These are phyloP conservation scores for Quillaja saponaria DNA, from an alignment of 306 rosid genomes.

Conservation along the genomic window DNA sequence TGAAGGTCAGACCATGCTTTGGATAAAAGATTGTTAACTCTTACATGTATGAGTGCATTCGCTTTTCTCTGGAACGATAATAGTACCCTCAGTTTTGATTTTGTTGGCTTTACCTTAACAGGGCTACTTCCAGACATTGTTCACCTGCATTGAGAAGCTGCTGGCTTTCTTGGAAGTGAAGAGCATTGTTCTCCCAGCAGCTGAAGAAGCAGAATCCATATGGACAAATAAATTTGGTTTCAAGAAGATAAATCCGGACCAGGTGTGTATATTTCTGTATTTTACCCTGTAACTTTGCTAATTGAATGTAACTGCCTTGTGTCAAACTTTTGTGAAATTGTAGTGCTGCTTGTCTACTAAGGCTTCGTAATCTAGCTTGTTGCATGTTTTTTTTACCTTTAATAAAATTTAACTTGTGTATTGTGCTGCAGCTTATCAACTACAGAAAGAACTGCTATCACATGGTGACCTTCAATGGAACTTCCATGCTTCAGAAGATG, in stretches of 20 bases:
- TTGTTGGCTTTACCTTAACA: constrained; percentile 29
- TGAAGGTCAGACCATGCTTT: too few species aligned
- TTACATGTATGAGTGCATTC: too few species aligned
- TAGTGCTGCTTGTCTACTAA: neutral
- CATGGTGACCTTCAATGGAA: constrained; percentile 87
- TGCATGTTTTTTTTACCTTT: constrained; percentile 3
- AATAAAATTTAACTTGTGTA: neutral
- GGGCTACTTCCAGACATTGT: constrained; percentile 94
- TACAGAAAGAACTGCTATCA: constrained; percentile 75
- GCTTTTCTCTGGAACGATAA: neutral
- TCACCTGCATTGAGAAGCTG: constrained; percentile 85
- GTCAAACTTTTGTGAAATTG: constrained; percentile 3
- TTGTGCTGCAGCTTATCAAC: constrained; percentile 62
- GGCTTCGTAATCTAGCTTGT: neutral
- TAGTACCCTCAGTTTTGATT: neutral
- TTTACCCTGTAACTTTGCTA: neutral
- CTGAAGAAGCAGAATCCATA: constrained; percentile 88
- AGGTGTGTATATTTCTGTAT: constrained; percentile 49
- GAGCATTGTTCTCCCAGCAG: constrained; percentile 89
- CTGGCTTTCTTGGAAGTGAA: constrained; percentile 71
- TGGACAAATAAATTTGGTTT: constrained; percentile 91
- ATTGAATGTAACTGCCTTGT: constrained; percentile 12
- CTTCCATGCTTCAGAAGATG: constrained; percentile 80
- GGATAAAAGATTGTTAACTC: too few species aligned
- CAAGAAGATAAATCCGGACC: constrained; percentile 65